These are phyloP conservation scores for Collybia sordida DNA, from an alignment of 768 basidiomycete species.

Conservation along the genomic window DNA sequence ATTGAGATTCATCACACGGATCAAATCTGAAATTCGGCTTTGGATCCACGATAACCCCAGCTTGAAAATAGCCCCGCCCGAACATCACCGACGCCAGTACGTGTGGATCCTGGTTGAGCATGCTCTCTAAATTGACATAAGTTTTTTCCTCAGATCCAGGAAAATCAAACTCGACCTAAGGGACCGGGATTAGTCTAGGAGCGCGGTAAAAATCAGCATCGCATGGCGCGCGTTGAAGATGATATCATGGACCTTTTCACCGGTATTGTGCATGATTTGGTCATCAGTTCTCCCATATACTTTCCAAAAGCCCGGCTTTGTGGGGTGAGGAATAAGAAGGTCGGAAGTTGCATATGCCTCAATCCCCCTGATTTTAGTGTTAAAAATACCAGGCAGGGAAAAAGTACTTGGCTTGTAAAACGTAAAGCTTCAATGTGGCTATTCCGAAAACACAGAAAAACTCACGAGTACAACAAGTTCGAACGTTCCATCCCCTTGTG, in stretches of 20 bases:
- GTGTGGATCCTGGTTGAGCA: conserved; percentile 6
- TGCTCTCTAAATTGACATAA: conserved; percentile 15
- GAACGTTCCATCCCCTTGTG: conserved; percentile 27
- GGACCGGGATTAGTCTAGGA: no score
- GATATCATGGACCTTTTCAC: conserved; percentile 21
- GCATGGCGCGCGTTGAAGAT: conserved; percentile 24
- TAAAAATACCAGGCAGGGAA: no score
- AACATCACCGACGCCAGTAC: conserved; percentile 38
- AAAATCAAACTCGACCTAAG: no score
- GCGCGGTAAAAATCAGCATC: conserved; percentile 10
- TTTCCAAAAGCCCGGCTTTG: conserved; percentile 39
- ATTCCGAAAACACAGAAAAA: conserved; percentile 16
- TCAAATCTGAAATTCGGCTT: conserved; percentile 23
- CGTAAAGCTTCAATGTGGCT: conserved; percentile 18
- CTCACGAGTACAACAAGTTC: conserved; percentile 32
- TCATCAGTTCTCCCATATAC: conserved; percentile 38
- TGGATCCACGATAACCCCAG: conserved; percentile 30
- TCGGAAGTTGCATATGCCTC: conserved; percentile 44
- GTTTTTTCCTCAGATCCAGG: conserved; percentile 9
- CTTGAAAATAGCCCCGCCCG: conserved; percentile 31
- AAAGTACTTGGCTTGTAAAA: no score
- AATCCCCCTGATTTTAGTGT: conserved; percentile 27
- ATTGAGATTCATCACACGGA: conserved; percentile 19
- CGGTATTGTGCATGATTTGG: conserved; percentile 26
- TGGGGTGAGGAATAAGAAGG: conserved; percentile 41